Percentiles rank a stretch among this genome's conserved stretches.
These are phyloP conservation scores for Aspergillus awamori DNA, from an alignment of 2,329 filamentous ascomycete species.

Conservation along the genomic window DNA sequence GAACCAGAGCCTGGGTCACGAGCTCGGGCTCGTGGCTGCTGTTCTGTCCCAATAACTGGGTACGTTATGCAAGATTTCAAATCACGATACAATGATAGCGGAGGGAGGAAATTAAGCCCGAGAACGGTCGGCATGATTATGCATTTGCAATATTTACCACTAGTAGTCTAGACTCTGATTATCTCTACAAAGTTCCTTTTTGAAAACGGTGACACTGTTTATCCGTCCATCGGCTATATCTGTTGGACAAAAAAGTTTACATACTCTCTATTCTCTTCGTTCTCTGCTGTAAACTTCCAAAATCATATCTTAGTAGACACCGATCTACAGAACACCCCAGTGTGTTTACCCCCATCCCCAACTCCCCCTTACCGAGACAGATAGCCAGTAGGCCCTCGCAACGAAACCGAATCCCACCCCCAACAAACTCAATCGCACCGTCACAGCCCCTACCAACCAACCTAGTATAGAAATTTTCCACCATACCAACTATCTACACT, in stretches of 20 bases:
- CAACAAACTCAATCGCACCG: too few relatives aligned
- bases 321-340: too few relatives aligned
- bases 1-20: conserved; percentile 11
- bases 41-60: conserved; percentile 19
- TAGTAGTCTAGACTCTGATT: conserved; percentile 29
- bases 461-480: too few relatives aligned
- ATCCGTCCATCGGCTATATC: conserved; percentile 7
- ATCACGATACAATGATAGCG: conserved; percentile 44
- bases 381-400: too few relatives aligned
- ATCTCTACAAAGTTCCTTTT: conserved; percentile 25
- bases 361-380: too few relatives aligned
- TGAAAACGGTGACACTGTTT: conserved; percentile 28
- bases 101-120: conserved; percentile 34
- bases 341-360: too few relatives aligned
- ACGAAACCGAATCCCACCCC: too few relatives aligned
- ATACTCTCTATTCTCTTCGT: neutral
- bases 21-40: conserved; percentile 8
- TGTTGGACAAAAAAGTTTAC: conserved; percentile 12
- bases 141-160: conserved; percentile 37
- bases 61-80: conserved; percentile 33
- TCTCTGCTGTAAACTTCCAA: too few relatives aligned
- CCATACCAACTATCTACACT: too few relatives aligned
- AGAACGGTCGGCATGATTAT: conserved; percentile 39
- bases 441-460: too few relatives aligned
- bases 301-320: too few relatives aligned